phyloP scores from a whole-genome alignment of 2,329 filamentous ascomycete species.

The Cladosporium oxysporum region DNA sequence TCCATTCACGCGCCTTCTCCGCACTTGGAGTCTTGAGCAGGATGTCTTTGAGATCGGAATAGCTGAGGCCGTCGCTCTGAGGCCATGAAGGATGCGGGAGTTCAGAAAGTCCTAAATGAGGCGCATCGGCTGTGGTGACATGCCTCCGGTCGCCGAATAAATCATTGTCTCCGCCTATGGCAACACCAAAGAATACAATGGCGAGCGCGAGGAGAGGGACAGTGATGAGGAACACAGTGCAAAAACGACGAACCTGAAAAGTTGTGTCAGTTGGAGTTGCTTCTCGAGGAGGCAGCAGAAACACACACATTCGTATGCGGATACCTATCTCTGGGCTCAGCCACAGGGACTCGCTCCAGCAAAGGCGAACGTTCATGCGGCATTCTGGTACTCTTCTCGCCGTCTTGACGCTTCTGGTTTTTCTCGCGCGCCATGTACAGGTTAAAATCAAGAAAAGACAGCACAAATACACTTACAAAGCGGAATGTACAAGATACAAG shows the following conservation, averaged over 20 bases:
- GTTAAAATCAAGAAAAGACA: neutral
- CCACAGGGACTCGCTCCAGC: conserved; percentile 62
- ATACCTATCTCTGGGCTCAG: conserved; percentile 56
- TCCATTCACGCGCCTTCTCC: conserved; percentile 53
- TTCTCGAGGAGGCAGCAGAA: neutral
- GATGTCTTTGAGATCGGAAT: conserved; percentile 57
- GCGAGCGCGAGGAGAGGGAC: conserved; percentile 42
- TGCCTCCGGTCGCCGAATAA: conserved; percentile 39
- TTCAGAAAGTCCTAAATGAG: conserved; percentile 19
- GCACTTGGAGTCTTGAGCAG: conserved; percentile 56
- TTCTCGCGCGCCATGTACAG: conserved; percentile 17
- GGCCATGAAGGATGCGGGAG: conserved; percentile 44
- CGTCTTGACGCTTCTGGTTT: conserved; percentile 8
- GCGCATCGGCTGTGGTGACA: conserved; percentile 1
- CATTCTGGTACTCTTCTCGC: conserved; percentile 36
- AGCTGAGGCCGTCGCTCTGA: conserved; percentile 50
- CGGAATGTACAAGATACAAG: neutral
- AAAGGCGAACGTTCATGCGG: conserved; percentile 65
- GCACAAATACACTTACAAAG: conserved; percentile 1
- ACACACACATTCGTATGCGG: conserved; percentile 37
- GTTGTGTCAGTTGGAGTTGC: conserved; percentile 2
- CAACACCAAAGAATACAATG: conserved; percentile 42
- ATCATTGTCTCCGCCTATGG: conserved; percentile 37
- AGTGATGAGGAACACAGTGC: conserved; percentile 56
- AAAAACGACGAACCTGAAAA: conserved; percentile 62